A percentile compares a stretch with the other conserved stretches of the same genome.
Evolutionary conservation across 257 asterid species (phyloP).

Genomic region (Sherardia arvensis): DNA sequence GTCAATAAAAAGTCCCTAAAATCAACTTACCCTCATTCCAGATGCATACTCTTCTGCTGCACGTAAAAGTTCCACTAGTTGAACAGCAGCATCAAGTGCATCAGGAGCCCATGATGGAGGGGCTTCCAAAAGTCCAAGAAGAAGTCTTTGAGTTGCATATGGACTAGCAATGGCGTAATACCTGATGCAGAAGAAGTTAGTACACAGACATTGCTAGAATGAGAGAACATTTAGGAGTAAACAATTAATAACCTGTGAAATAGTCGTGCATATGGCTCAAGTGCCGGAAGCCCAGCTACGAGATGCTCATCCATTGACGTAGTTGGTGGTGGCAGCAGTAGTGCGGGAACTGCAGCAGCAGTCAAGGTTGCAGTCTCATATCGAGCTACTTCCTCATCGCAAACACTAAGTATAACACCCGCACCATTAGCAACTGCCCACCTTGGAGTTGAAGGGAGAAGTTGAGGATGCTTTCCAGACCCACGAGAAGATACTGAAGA

Average conservation of each 20-base stretch:
- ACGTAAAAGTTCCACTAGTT: slow-evolving; percentile 93
- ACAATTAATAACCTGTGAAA: slow-evolving; percentile 63
- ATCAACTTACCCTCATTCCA: slow-evolving; percentile 66
- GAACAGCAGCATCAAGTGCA: slow-evolving; percentile 99
- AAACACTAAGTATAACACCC: slow-evolving; percentile 96
- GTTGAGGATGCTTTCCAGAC: slow-evolving; percentile 98
- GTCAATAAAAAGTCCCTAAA: neutral
- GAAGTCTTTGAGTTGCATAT: slow-evolving; percentile 97
- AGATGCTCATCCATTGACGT: slow-evolving; percentile 99
- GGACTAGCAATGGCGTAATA: slow-evolving; percentile 98
- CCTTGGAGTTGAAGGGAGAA: slow-evolving; percentile 93
- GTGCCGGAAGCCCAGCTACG: slow-evolving; percentile 97
- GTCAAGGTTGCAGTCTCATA: slow-evolving; percentile 95
- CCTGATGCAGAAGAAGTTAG: slow-evolving; percentile 33
- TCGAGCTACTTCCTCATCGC: slow-evolving; percentile 97
- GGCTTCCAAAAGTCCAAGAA: slow-evolving; percentile 95
- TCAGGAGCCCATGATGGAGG: slow-evolving; percentile 99
- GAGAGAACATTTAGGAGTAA: slow-evolving; percentile 3
- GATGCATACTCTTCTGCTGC: slow-evolving; percentile 99
- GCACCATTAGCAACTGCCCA: slow-evolving; percentile 99
- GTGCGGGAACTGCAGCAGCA: slow-evolving; percentile 98
- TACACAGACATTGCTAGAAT: neutral
- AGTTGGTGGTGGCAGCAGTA: slow-evolving; percentile 96
- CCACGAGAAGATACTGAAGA: slow-evolving; percentile 84
- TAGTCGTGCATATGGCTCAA: slow-evolving; percentile 96